Evolutionary conservation across 2,329 filamentous ascomycete species (phyloP), one percentile per base, ranked within the genome.

Genomic region (Paecilomyces formosus): DNA sequence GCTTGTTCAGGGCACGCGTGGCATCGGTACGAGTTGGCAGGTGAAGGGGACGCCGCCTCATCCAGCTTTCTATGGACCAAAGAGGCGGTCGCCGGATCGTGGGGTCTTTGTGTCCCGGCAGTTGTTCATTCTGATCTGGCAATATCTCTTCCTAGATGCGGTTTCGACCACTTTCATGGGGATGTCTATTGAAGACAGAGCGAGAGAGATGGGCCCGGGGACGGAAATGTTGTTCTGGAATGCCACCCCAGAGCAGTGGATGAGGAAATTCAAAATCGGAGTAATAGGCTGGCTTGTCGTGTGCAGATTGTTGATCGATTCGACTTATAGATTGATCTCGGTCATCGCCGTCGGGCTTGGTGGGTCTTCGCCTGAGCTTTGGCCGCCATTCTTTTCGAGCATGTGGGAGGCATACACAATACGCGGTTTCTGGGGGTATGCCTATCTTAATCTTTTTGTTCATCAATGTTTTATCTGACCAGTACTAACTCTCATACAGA

Each of bases 131-230:
- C 6, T 22, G 28, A 33, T 54, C 13, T 54, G 24, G 53, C 24
- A 54, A 21, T 54, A 31, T 54, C 30, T 54, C 7, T 21, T 54
- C 5, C n/a, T 54, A 22, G 53, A 54, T 15, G 18, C 33, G 13
- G 12, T 54, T 33, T 15, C 28, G 9, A 21, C 26, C 26, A 5
- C 53, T 80, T 93, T 18, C 92, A 92, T 70, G 90, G 89, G 1
- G 90, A 94, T 74, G 81, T 92, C 8, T 90, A 94, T 76, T 87
- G 81, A 68, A 88, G 83, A 9, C 81, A 86, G 53, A 21, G 12
- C 26, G 12, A 26, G 30, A 15, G 22, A 30, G 15, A 31, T 31
- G 18, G 53, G 53, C 7, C 53, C 53, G 18, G 90, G 90, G 4
- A 77, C 76, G 55, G 83, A 89, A 64, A 69, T 82, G 0, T 79